A percentile compares a stretch with the other conserved stretches of the same genome.
phyloP scores from a whole-genome alignment of 179 eudicot genomes.

The Patellifolia procumbens region DNA sequence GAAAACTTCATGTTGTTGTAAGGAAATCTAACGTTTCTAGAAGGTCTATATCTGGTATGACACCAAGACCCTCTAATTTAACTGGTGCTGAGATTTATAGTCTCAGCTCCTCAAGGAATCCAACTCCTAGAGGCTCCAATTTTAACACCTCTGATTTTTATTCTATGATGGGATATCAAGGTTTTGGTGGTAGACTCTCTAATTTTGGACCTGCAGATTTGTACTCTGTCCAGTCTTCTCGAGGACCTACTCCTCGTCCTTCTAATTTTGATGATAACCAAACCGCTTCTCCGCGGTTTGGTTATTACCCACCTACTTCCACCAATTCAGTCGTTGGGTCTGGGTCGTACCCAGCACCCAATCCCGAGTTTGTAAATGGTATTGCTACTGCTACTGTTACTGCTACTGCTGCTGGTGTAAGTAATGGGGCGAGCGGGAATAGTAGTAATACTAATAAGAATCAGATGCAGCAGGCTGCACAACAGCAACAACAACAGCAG shows the following conservation, averaged over 20 bases:
- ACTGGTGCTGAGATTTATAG: slow-evolving; percentile 96
- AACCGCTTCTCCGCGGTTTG: slow-evolving; percentile 63
- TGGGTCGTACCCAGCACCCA: slow-evolving; percentile 78
- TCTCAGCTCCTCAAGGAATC: slow-evolving; percentile 77
- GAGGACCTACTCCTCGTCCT: slow-evolving; percentile 74
- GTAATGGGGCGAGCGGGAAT: slow-evolving; percentile 29
- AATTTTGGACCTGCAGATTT: slow-evolving; percentile 53
- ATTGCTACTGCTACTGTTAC: too few relatives aligned
- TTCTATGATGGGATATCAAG: slow-evolving; percentile 73
- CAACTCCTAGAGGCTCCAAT: slow-evolving; percentile 83
- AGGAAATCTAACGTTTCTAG: slow-evolving; percentile 67
- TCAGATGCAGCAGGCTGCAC: slow-evolving; percentile 25
- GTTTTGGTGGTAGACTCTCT: slow-evolving; percentile 51
- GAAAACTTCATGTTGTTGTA: slow-evolving; percentile 66
- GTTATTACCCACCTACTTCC: slow-evolving; percentile 47
- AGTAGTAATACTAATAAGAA: too few relatives aligned
- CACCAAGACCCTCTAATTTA: slow-evolving; percentile 72
- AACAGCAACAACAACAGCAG: too few relatives aligned
- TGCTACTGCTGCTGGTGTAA: slow-evolving; percentile 19
- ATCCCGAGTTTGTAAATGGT: slow-evolving; percentile 60
- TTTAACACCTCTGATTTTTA: slow-evolving; percentile 81
- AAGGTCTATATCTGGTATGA: slow-evolving; percentile 45
- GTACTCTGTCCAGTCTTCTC: slow-evolving; percentile 60
- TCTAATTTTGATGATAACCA: slow-evolving; percentile 81
- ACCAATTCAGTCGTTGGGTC: slow-evolving; percentile 14